Base-by-base conservation (phyloP, 1,284 basidiomycete genomes). In the Moesziomyces antarcticus region DNA sequence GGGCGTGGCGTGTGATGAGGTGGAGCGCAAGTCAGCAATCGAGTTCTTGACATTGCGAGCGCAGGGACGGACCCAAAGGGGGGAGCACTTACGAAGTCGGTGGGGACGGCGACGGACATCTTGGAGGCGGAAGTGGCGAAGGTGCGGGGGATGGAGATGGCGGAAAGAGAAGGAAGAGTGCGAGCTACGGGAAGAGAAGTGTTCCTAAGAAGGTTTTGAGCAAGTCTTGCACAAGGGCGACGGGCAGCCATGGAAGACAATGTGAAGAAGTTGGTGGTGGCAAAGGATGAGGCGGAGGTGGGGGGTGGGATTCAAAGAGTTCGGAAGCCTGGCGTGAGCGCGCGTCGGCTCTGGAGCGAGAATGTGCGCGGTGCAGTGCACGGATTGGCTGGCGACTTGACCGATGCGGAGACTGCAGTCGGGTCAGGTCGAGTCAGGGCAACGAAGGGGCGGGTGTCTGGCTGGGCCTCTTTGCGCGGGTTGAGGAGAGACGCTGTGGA, bases 31-130 rank as follows among this genome's bases (percentile, higher is more conserved):
- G 49, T 59, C 53, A 65, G 63, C 61, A 21, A 46, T 5, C 1
- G 6, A 41, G 25, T 9, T 41, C 14, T 8, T 18, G 25, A 13
- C 30, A 33, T 4, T 13, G n/a, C 8, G 7, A 11, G 49, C n/a
- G 13, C 43, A 11, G 37, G 14, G 14, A 40, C 16, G 37, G 25
- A 27, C 16, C 11, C 16, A 18, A 8, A 16, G 37, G 25, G n/a
- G 20, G 22, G n/a, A 21, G 22, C 9, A 77, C 80, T 71, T 73
- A 81, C 79, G 63, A 71, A 82, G 69, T 82, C 81, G 65, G 63
- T 73, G 61, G 81, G 80, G 51, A 81, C 61, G 35, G 78, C 72
- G 60, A 82, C 58, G 44, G 81, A 80, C 78, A 81, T 82, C 47
- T 69, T 77, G 51, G 61, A 25, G 27, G 57, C 55, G 49, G 75